Percentiles rank a stretch among this genome's conserved stretches.
Evolutionary conservation across 495 filamentous ascomycete genomes (phyloP).

Genomic region (Bombardia bombarda): DNA sequence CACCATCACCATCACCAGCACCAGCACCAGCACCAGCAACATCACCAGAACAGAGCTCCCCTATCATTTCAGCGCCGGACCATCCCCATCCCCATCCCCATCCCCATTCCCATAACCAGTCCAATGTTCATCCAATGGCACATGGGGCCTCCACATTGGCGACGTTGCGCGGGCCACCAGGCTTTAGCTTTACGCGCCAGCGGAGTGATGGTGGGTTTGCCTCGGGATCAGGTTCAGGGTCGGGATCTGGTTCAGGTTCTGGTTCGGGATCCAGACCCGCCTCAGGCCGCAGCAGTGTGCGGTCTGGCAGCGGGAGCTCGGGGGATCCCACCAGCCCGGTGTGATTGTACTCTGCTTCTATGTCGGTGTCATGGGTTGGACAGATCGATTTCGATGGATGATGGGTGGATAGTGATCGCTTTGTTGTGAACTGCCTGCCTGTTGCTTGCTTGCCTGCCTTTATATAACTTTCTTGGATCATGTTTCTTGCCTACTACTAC

Average conservation of each 20-base stretch:
- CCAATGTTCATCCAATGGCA: neutral
- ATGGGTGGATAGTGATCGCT: neutral
- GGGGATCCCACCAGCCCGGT: slow-evolving; percentile 22
- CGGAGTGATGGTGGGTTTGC: slow-evolving; percentile 9
- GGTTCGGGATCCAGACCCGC: slow-evolving; percentile 17
- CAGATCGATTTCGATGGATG: neutral
- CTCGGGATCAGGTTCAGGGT: slow-evolving; percentile 10
- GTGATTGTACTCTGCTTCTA: slow-evolving; percentile 3
- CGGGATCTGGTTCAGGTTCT: slow-evolving; percentile 19
- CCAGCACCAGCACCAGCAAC: no score
- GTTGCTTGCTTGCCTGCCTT: neutral
- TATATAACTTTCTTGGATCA: no score
- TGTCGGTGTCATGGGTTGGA: neutral
- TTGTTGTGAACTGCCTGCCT: neutral
- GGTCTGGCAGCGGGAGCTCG: slow-evolving; percentile 25
- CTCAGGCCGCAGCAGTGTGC: slow-evolving; percentile 28
- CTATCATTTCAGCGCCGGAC: slow-evolving; percentile 2
- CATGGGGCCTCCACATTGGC: slow-evolving; percentile 7
- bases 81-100: slow-evolving; percentile 1
- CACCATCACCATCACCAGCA: no score
- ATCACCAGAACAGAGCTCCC: neutral
- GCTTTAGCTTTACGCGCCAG: slow-evolving; percentile 17
- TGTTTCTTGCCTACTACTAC: no score
- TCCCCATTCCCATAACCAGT: no score
- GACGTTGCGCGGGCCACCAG: slow-evolving; percentile 20